Percentiles rank a stretch among this genome's conserved stretches.
phyloP scores from a whole-genome alignment of 192 early-diverging fungal species.

The Coemansia sp. region DNA sequence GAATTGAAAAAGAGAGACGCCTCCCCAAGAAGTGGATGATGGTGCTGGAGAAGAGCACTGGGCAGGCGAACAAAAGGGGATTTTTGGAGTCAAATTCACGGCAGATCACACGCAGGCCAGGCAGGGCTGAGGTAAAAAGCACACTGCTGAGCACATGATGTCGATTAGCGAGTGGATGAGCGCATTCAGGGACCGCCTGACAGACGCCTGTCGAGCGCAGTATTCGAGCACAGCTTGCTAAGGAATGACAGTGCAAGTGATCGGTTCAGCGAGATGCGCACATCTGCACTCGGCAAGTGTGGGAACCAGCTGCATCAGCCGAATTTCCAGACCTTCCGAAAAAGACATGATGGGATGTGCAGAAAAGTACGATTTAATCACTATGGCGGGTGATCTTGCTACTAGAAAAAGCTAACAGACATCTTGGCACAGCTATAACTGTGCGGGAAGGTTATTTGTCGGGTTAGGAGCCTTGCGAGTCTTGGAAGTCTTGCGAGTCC shows the following conservation, averaged over 20 bases:
- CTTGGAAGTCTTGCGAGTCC: too few relatives aligned
- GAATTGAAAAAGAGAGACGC: constrained; percentile 2
- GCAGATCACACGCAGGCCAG: constrained; percentile 39
- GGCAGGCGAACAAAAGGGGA: constrained; percentile 5
- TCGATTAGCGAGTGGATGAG: background rate
- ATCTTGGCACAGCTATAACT: too few relatives aligned
- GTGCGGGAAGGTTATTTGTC: too few relatives aligned
- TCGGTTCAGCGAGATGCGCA: background rate
- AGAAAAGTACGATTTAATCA: background rate
- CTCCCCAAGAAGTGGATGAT: constrained; percentile 2
- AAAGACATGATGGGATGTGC: background rate
- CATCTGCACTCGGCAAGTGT: constrained; percentile 1
- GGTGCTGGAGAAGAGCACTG: background rate
- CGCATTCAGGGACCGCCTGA: background rate
- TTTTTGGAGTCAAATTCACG: constrained; percentile 3
- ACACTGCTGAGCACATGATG: background rate
- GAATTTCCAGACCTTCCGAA: background rate
- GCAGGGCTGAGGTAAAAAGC: background rate
- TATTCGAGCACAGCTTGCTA: background rate
- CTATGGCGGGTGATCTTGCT: too few relatives aligned
- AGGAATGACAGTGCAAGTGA: constrained; percentile 2
- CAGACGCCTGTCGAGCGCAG: background rate
- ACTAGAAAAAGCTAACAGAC: too few relatives aligned
- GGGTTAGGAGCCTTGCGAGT: too few relatives aligned
- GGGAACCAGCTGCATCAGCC: background rate